phyloP scores from a whole-genome alignment of 345 rosid genomes.

The Abelmoschus esculentus region DNA sequence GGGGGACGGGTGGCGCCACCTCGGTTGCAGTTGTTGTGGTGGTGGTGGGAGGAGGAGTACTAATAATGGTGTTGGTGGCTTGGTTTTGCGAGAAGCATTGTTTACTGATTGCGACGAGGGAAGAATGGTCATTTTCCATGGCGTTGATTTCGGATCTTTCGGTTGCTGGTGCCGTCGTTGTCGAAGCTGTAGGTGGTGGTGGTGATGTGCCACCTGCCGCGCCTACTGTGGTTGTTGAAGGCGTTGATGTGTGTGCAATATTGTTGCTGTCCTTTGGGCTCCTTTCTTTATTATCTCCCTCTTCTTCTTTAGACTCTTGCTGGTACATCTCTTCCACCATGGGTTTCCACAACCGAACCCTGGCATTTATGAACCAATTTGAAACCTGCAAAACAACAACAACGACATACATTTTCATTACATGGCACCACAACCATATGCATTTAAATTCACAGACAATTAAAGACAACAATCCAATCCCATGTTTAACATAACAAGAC shows the following conservation, averaged over 20 bases:
- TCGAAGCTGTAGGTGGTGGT: conserved; percentile 5
- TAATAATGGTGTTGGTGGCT: not conserved
- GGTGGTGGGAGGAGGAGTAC: conserved; percentile 11
- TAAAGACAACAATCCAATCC: not conserved
- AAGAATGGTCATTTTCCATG: not conserved
- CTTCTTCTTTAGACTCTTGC: conserved; percentile 67
- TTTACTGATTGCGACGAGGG: not conserved
- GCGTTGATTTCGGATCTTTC: not conserved
- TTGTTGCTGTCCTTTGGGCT: conserved; percentile 23
- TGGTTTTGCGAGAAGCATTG: too few species aligned
- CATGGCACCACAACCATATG: not conserved
- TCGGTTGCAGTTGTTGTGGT: conserved; percentile 7
- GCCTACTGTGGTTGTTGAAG: conserved; percentile 19
- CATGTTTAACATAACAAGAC: not conserved
- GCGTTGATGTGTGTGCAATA: conserved; percentile 52
- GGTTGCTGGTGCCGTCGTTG: too few species aligned
- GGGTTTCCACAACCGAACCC: conserved; percentile 98
- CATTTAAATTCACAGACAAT: not conserved
- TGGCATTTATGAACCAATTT: conserved; percentile 97
- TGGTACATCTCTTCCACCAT: conserved; percentile 99
- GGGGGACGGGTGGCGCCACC: conserved; percentile 23
- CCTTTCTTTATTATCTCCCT: conserved; percentile 18
- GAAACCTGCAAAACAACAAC: conserved; percentile 50
- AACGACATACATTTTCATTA: not conserved
- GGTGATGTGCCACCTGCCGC: conserved; percentile 14